Base-by-base conservation (phyloP, 108 stramenopile species). In the Aureococcus anophagefferens region DNA sequence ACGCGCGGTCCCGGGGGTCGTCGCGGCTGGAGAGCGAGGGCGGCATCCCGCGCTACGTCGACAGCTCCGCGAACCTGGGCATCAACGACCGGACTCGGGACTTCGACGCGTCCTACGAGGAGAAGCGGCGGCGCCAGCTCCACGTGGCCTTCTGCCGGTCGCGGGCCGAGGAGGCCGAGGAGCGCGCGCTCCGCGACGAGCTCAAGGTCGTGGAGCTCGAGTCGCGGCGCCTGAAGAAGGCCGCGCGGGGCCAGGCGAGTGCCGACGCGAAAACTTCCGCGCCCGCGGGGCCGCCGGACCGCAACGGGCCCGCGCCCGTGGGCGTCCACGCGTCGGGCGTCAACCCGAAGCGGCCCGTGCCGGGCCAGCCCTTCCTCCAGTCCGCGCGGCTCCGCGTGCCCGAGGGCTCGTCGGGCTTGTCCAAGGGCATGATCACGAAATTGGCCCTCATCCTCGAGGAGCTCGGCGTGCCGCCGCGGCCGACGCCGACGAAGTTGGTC, bases 111-210 rank as follows among this genome's bases (percentile, higher is more conserved):
- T 72, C 65, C 37, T 77, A 84, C 30, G 94, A 94, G 84, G 72
- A 81, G 64, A 84, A 87, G 77, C 79, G 93, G 33, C 77, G 93
- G 31, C 59, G 69, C 11, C 83, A 89, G 70, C 68, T 90, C 71
- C 89, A 91, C 64, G 80, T 80, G 21, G 63, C 88, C 35, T 94
- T 89, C 90, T 83, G 82, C 62, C 75, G 90, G 64, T 80, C 87
- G 68, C 89, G 90, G 72, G 90, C 86, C 46, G 90, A 94, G 66
- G 93, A 91, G 77, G 63, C 36, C 33, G 90, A 91, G 71, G 93
- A 91, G 28, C 14, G 67, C 4, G 72, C 68, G 46, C 72, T 94
- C 25, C 83, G 90, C 25, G 87, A 85, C 33, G 93, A 94, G 76
- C 74, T 94, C 37, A 74, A 80, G 66, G 63, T 70, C 33, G 84